Evolutionary conservation across 805 yeast genomes (phyloP), one percentile per base, ranked within the genome.

Genomic region (Saccharomycopsis selenospora): DNA sequence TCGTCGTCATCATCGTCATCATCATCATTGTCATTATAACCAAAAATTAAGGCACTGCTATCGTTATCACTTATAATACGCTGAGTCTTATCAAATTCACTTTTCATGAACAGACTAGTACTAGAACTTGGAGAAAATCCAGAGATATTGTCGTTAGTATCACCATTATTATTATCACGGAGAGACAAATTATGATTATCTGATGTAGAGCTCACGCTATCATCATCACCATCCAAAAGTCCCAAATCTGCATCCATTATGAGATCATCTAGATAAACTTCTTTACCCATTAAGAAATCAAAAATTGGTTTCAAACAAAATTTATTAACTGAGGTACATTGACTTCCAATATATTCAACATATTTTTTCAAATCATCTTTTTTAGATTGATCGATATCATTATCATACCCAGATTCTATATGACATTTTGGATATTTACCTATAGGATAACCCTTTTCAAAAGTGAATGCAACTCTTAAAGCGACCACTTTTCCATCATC

Each of bases 361-460:
- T 68, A 72, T 2, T 61, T 57, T 14, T 75, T 56, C 57, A 91
- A 76, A 28, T 74, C 80, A 22, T 67, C 67, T 25, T 76, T 67
- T 22, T 75, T 72, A 0, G 67, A 71, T 0, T 70, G 60, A 0
- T 74, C 66, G 27, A 88, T 59, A 36, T 85, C 91, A 46, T 82
- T 59, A 36, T 85, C 91, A 46, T 82, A 82, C 33, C 87, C 87
- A 51, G 85, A 91, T 61, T 91, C 97, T 33, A 91, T 76, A 14
- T 68, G 70, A 55, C 85, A 83, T 11, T 61, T 62, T 10, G 90
- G 83, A 13, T 67, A 38, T 55, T 60, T 20, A 7, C 72, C 65
- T 2, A 65, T 66, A 0, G 99, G 98, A 59, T 93, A 93, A 1
- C 66, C 68, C 22, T 70, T 62, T 0, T 97, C 96, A 55, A 90